phyloP scores from a whole-genome alignment of 140 eudicot genomes.

The Erigeron philadelphicus region DNA sequence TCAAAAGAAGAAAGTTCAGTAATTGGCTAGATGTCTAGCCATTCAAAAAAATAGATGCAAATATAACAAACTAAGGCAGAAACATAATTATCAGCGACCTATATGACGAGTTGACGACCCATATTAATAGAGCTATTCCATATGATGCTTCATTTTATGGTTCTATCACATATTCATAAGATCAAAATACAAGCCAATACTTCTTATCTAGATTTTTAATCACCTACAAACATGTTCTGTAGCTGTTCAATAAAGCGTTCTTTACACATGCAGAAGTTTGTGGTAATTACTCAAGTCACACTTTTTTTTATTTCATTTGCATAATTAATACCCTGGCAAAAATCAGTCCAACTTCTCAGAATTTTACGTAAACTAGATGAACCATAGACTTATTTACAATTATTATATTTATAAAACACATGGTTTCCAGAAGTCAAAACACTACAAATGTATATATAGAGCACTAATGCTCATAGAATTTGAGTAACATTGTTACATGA shows the following conservation, averaged over 20 bases:
- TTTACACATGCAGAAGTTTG: too few relatives aligned
- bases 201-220: too few relatives aligned
- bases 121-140: too few relatives aligned
- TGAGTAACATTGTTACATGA: background rate
- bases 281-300: background rate
- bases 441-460: too few relatives aligned
- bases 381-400: background rate
- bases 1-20: background rate
- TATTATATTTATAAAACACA: background rate
- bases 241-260: too few relatives aligned
- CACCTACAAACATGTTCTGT: too few relatives aligned
- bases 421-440: background rate
- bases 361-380: background rate
- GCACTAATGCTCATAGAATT: too few relatives aligned
- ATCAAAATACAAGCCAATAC: too few relatives aligned
- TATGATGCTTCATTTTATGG: too few relatives aligned
- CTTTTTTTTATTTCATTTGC: background rate
- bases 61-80: slow-evolving; percentile 14
- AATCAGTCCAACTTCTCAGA: background rate
- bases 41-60: slow-evolving; percentile 3
- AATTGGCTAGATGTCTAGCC: background rate
- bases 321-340: background rate
- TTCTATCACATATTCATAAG: too few relatives aligned
- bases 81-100: background rate
- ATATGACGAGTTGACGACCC: too few relatives aligned